Evolutionary conservation across 345 rosid species (phyloP).

Genomic region (Corymbia maculata): DNA sequence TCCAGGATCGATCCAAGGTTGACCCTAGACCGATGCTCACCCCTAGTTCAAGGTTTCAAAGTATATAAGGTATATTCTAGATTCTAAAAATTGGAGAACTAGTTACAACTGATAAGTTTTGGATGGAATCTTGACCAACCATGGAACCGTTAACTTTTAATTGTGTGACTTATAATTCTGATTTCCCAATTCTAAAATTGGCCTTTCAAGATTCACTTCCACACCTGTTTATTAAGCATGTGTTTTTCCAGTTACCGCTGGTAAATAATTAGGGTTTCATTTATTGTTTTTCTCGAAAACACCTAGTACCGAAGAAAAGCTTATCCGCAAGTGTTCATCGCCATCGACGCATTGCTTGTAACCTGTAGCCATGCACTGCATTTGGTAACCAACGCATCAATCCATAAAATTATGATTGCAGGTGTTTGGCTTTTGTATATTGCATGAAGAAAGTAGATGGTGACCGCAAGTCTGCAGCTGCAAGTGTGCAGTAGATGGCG

Average conservation of each 20-base stretch:
- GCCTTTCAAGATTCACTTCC: neutral
- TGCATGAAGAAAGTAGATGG: neutral
- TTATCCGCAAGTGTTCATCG: neutral
- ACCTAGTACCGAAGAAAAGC: neutral
- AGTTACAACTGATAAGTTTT: rapidly evolving
- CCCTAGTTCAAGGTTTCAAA: neutral
- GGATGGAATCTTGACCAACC: rapidly evolving
- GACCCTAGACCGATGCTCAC: no score
- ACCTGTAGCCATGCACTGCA: neutral
- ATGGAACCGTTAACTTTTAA: neutral
- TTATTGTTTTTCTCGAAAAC: neutral
- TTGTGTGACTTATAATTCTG: neutral
- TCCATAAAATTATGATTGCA: neutral
- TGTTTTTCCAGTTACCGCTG: neutral
- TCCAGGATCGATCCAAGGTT: no score
- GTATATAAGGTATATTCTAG: neutral
- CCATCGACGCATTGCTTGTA: neutral
- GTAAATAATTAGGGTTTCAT: neutral
- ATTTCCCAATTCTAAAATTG: neutral
- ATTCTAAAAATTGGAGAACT: rapidly evolving
- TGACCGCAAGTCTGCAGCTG: neutral
- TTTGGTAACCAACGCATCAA: neutral
- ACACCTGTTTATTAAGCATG: neutral
- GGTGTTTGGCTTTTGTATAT: neutral
- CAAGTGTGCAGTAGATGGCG: neutral